Percentiles rank a stretch among this genome's conserved stretches.
Evolutionary conservation across 371 early-diverging fungal species (phyloP).

Genomic region (Syncephalastrum monosporum): DNA sequence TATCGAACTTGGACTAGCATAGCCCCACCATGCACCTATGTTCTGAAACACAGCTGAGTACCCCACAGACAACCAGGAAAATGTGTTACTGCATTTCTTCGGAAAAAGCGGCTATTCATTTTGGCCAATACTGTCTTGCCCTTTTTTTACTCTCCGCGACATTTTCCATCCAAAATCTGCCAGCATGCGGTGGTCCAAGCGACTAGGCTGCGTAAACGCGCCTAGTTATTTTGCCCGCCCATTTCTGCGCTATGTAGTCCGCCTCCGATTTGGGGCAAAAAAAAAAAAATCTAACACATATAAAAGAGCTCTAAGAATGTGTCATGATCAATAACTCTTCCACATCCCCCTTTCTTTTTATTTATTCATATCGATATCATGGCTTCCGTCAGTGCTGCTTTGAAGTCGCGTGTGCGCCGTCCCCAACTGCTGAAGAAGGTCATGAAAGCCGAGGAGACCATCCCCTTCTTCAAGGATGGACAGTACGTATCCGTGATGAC

Average conservation of each 20-base stretch:
- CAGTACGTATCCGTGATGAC: slow-evolving; percentile 35
- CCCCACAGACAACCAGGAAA: too few species aligned
- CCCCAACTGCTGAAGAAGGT: slow-evolving; percentile 46
- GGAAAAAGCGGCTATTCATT: too few species aligned
- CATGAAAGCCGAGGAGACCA: slow-evolving; percentile 45
- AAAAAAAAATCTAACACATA: slow-evolving; percentile 4
- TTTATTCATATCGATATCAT: slow-evolving; percentile 18
- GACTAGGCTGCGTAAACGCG: too few species aligned
- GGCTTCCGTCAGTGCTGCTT: slow-evolving; percentile 44
- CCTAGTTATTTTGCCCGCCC: slow-evolving; percentile 2
- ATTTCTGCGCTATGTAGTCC: slow-evolving; percentile 1
- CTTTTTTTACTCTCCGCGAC: too few species aligned
- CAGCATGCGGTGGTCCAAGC: too few species aligned
- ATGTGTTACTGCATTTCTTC: too few species aligned
- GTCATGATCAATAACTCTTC: background rate
- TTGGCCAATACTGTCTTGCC: too few species aligned
- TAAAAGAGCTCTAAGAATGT: slow-evolving; percentile 5
- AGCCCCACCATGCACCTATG: too few species aligned
- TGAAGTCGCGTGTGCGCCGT: slow-evolving; percentile 50
- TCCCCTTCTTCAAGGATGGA: slow-evolving; percentile 48
- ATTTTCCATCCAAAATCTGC: too few species aligned
- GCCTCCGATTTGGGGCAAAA: slow-evolving; percentile 2
- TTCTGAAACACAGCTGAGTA: too few species aligned
- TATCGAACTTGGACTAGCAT: too few species aligned
- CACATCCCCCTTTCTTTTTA: slow-evolving; percentile 4